Base-by-base conservation (phyloP, 805 yeast species). In the Pichia heedii region DNA sequence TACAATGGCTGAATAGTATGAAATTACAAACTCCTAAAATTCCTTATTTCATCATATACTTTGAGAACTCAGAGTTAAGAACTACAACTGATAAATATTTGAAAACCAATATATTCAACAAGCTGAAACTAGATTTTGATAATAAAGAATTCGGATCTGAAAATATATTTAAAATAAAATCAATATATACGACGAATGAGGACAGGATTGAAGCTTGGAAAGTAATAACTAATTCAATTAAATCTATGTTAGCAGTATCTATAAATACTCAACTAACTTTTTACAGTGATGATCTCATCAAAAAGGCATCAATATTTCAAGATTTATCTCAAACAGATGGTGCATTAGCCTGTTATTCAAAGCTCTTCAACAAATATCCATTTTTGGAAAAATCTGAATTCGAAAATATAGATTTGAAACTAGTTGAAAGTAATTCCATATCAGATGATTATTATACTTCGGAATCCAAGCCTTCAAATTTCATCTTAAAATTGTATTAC, bases 1-100 rank as follows among this genome's bases (percentile, higher is more conserved):
- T 71, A 39, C 93, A 83, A 51, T 93, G 98, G 97, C 66, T 84
- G 22, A 67, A 71, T 42, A 52, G 68, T 36, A 52, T 67, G 50
- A 52, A 66, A 46, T 44, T 64, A 56, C 40, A 74, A 43, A 70
- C 74, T 3, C 73, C 81, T 10, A 80, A 78, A 40, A 78, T 88
- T 9, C 50, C 54, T 11, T 52, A 56, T 81, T 66, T 74, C 47
- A 69, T 87, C 5, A 60, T 85, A 0, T 68, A 74, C 39, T 75
- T 71, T 53, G 69, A 72, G 4, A 49, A 54, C 19, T 45, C 52
- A 6, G 56, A 55, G 19, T 35, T 40, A 5, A 50, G 47, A 22
- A 47, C 59, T 5, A 40, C 55, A 15, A 44, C 60, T 19, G 61
- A 55, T 26, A 60, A 58, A 43, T 47, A 50, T 18, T 46, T 59